Evolutionary conservation across 495 filamentous ascomycete genomes (phyloP).

Genomic region (Neurospora sp.): DNA sequence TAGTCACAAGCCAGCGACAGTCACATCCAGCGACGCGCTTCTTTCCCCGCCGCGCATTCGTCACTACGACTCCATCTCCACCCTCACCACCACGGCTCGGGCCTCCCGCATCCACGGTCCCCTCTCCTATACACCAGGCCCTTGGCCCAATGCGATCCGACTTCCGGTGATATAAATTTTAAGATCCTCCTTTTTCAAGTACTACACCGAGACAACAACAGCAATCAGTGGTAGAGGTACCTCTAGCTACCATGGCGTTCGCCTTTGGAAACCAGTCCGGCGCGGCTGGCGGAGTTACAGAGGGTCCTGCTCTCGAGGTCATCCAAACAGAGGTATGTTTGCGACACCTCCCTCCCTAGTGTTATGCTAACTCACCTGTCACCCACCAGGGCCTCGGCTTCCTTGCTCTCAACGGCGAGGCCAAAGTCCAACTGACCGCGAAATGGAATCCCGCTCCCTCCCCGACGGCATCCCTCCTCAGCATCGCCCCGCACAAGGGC

Average conservation of each 20-base stretch:
- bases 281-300: conserved; percentile 31
- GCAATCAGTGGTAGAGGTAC: background rate
- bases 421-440: conserved; percentile 69
- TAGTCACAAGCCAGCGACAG: background rate
- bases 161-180: background rate
- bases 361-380: conserved; percentile 3
- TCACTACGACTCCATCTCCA: background rate
- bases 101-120: background rate
- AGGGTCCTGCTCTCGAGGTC: conserved; percentile 46
- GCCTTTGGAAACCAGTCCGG: conserved; percentile 35
- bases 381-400: conserved; percentile 70
- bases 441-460: conserved; percentile 74
- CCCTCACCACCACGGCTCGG: background rate
- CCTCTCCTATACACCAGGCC: background rate
- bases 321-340: conserved; percentile 41
- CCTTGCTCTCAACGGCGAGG: conserved; percentile 65
- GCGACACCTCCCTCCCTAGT: background rate
- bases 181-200: background rate
- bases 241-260: conserved; percentile 52
- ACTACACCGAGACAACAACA: background rate
- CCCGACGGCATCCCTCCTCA: conserved; percentile 74
- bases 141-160: background rate
- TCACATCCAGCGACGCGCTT: background rate
- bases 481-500: conserved; percentile 69
- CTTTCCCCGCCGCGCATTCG: background rate